Evolutionary conservation across 148 eudicot genomes (phyloP).

Genomic region (Simmondsia chinensis): DNA sequence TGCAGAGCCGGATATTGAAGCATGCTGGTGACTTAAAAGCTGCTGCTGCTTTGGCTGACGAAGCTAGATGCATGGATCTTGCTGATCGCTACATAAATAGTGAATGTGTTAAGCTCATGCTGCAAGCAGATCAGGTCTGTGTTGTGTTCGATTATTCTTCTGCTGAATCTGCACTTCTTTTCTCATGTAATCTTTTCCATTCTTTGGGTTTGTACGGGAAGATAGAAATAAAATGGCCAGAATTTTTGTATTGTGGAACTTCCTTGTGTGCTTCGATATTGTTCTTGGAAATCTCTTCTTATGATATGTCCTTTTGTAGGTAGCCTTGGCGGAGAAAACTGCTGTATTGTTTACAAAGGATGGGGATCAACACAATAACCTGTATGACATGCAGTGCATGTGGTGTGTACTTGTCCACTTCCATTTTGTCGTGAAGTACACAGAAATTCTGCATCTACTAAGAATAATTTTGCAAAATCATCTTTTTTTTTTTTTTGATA

Average conservation of each 20-base stretch:
- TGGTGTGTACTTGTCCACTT: constrained; percentile 39
- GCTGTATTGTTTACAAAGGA: constrained; percentile 96
- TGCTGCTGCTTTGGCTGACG: constrained; percentile 98
- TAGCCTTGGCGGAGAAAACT: constrained; percentile 82
- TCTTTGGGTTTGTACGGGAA: no score
- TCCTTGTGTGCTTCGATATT: neutral
- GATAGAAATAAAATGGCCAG: no score
- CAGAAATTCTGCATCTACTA: neutral
- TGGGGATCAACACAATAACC: constrained; percentile 92
- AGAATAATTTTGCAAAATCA: constrained; percentile 3
- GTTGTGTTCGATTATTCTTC: neutral
- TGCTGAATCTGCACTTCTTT: neutral
- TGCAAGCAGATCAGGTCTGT: constrained; percentile 93
- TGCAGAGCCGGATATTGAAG: constrained; percentile 88
- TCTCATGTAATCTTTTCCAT: no score
- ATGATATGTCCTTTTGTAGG: constrained; percentile 31
- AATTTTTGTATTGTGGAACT: neutral
- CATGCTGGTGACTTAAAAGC: constrained; percentile 91
- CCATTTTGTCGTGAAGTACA: neutral
- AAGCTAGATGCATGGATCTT: constrained; percentile 99
- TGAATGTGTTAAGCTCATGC: constrained; percentile 95
- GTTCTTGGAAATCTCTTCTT: constrained; percentile 1
- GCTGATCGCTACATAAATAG: constrained; percentile 97
- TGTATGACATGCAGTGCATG: constrained; percentile 99
- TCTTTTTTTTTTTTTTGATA: constrained; percentile 12